Base-by-base conservation (phyloP, 352 stramenopile species). In the Phytophthora meadii region DNA sequence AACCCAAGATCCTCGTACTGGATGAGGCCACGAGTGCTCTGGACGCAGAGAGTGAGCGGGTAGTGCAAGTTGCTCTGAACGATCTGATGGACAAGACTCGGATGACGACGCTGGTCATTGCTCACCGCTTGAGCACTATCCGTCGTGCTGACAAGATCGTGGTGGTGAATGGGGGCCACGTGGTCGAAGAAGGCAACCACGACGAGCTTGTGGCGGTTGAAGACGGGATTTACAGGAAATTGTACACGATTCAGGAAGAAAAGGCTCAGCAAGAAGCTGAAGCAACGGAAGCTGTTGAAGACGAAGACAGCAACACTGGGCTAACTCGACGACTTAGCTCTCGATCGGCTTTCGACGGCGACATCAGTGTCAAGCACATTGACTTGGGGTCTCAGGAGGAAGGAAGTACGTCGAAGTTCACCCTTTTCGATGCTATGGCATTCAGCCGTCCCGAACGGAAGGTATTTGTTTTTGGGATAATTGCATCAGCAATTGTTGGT, bases 11-110 rank as follows among this genome's bases (percentile, higher is more conserved):
- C 10, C 32, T 90, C 12, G 63, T 90, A 2, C 55, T 91, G 12
- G 82, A 89, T 27, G 82, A 89, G 54, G 82, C 82, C 7, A 91
- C 82, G 1, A 85, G 75, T 46, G 77, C 81, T 32, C 41, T 86
- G 28, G 77, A 86, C 34, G 51, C 42, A 0, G 58, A 76, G 49
- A 84, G 66, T 25, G 77, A 85, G 40, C 50, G 50, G 0, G 24
- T 68, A 5, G 66, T 85, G 5, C 73, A 68, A 34, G 66, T 42
- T 2, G 59, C 69, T 3, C 25, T 77, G 30, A 60, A 77, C 17
- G 40, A 63, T 2, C 9, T 70, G 45, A 62, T 70, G 48, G 56
- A 51, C 30, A 66, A 61, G 24, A 74, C 28, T 3, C n/a, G 24
- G n/a, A 74, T 70, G 59, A 84, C 70, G 11, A 72, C 65, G 30